Conservation (phyloP, 768 basidiomycete genomes). For the Macrolepiota fuliginosa region DNA sequence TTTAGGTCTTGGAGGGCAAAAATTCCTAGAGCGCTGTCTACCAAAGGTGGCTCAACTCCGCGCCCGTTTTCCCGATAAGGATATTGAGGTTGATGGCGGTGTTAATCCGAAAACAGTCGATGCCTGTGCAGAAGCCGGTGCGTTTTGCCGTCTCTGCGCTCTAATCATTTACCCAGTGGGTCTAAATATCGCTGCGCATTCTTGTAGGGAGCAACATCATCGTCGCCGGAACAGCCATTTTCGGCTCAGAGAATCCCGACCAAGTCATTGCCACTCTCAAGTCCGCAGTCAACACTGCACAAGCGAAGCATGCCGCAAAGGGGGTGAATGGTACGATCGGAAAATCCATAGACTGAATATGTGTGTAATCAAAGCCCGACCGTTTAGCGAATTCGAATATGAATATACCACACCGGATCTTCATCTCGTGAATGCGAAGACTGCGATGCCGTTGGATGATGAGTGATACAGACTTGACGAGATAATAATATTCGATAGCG, state of each 20-base stretch:
- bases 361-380: slow-evolving; percentile 1
- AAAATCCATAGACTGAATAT: slow-evolving; percentile 8
- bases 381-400: slow-evolving; percentile 2
- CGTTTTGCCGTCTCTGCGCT: slow-evolving; percentile 13
- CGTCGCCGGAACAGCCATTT: slow-evolving; percentile 96
- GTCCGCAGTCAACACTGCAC: slow-evolving; percentile 64
- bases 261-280: slow-evolving; percentile 75
- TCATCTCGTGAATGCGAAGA: not conserved
- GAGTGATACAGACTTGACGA: not conserved
- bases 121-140: slow-evolving; percentile 87
- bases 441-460: not conserved
- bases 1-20: slow-evolving; percentile 89
- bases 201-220: slow-evolving; percentile 91
- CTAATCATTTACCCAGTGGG: not conserved
- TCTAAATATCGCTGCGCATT: not conserved
- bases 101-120: slow-evolving; percentile 90
- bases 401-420: slow-evolving; percentile 5
- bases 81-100: slow-evolving; percentile 98
- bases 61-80: slow-evolving; percentile 85
- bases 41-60: slow-evolving; percentile 92
- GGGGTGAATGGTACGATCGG: slow-evolving; percentile 7
- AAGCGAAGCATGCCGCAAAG: slow-evolving; percentile 35
- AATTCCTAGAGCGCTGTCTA: slow-evolving; percentile 90
- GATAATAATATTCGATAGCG: not conserved
- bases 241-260: slow-evolving; percentile 75